Percentiles rank a stretch among this genome's conserved stretches.
Evolutionary conservation across 371 early-diverging fungal species (phyloP).

Genomic region (Haplosporangium sp.): DNA sequence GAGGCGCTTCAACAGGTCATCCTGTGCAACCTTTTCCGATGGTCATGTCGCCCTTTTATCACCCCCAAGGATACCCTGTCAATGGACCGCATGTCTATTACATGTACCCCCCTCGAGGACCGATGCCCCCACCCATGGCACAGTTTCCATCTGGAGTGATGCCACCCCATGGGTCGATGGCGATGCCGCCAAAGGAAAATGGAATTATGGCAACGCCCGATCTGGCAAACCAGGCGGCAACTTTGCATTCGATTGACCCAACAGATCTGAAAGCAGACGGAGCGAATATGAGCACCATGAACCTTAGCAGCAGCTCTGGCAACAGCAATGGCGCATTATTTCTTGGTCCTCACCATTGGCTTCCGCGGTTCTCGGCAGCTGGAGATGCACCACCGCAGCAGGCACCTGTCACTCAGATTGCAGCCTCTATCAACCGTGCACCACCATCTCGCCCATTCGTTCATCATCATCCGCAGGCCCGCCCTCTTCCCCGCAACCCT

Average conservation of each 20-base stretch:
- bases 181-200: conserved; percentile 16
- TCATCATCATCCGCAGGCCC: conserved; percentile 13
- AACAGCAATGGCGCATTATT: not conserved
- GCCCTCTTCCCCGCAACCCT: conserved; percentile 2
- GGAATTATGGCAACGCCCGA: no score
- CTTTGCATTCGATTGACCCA: not conserved
- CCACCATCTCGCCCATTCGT: conserved; percentile 29
- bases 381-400: conserved; percentile 42
- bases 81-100: conserved; percentile 20
- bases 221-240: not conserved
- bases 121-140: conserved; percentile 27
- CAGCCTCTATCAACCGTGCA: conserved; percentile 33
- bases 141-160: conserved; percentile 22
- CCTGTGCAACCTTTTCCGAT: conserved; percentile 22
- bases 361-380: conserved; percentile 47
- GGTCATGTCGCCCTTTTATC: conserved; percentile 25
- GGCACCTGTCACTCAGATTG: conserved; percentile 22
- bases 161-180: conserved; percentile 12
- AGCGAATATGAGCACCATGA: not conserved
- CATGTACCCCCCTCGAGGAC: conserved; percentile 23
- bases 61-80: conserved; percentile 27
- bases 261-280: not conserved
- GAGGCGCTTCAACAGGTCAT: conserved; percentile 4
- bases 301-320: not conserved
- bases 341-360: conserved; percentile 32